Evolutionary conservation across 31 red algal genomes (phyloP), one percentile per base, ranked within the genome.

Genomic region (Pterothamnion heteromorphum): DNA sequence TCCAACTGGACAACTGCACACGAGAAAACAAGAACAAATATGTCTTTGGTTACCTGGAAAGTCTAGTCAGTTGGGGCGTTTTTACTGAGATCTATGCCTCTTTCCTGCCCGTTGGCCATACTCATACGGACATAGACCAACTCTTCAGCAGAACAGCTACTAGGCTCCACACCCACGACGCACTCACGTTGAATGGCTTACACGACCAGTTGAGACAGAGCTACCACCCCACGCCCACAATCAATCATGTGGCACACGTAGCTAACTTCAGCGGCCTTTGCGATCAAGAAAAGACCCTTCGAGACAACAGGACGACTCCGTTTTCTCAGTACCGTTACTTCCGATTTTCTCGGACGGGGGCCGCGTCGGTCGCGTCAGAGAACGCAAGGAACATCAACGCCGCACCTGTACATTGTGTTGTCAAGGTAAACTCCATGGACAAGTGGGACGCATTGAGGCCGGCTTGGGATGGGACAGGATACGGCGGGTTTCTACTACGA

Each of bases 81-180:
- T 74, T 91, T 33, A 3, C 4, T 3, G 4, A 91, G 44, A 4
- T 91, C 2, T 72, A 33, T 76, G 89, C 26, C 24, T 91, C 89
- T 0, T 91, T 91, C 36, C 89, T 91, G 1, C 89, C 44, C 27
- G 27, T 91, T 14, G 89, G 89, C 0, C 89, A 91, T 4, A 91
- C 89, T 1, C 89, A 91, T 78, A n/a, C 3, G 20, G 89, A 91
- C 38, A 91, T 91, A 1, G 89, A 91, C 36, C 89, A 78, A n/a
- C 4, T 2, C 3, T 91, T 76, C 58, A 76, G 58, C 44, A 43
- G 44, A 27, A 91, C 89, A 1, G 74, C 51, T 3, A 0, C 3
- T 2, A n/a, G 26, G 2, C 32, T 78, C 20, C 4, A 37, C 1
- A 80, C 1, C 3, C 35, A 76, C 4, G 24, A 91, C 36, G 89